Conservation (phyloP, 139 green algal genomes). For the Chlorella sp. region DNA sequence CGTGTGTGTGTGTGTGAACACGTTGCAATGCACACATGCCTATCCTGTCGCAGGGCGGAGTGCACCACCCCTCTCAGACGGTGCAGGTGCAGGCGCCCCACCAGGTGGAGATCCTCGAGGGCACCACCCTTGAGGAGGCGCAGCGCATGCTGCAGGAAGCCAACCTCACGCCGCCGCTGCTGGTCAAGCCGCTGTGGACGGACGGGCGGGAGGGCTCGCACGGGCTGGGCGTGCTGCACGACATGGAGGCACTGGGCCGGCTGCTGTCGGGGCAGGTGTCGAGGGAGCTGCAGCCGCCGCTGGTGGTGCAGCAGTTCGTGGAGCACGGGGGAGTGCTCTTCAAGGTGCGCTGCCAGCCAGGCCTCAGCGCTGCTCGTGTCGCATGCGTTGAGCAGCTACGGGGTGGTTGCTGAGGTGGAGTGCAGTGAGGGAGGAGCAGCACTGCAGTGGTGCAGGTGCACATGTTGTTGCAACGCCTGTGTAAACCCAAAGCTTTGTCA, state of each 20-base stretch:
- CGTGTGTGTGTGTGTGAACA: too few species aligned
- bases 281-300: conserved; percentile 39
- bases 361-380: not conserved
- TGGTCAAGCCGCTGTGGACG: conserved; percentile 78
- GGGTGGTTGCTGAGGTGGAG: too few species aligned
- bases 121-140: conserved; percentile 20
- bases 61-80: not conserved
- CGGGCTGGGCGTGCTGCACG: conserved; percentile 60
- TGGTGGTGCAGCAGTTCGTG: conserved; percentile 79
- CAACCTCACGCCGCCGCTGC: conserved; percentile 52
- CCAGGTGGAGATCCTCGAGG: conserved; percentile 38
- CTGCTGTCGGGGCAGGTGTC: conserved; percentile 35
- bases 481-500: too few species aligned
- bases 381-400: too few species aligned
- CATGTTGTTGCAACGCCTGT: too few species aligned
- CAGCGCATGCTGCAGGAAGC: conserved; percentile 14
- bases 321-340: conserved; percentile 77
- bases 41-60: too few species aligned
- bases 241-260: conserved; percentile 41
- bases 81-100: conserved; percentile 9
- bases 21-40: too few species aligned
- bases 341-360: conserved; percentile 52
- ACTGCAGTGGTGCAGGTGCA: too few species aligned
- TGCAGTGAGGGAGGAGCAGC: too few species aligned
- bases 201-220: conserved; percentile 75